phyloP scores from a whole-genome alignment of 208 protist genomes.

The Tritrichomonas musculus region DNA sequence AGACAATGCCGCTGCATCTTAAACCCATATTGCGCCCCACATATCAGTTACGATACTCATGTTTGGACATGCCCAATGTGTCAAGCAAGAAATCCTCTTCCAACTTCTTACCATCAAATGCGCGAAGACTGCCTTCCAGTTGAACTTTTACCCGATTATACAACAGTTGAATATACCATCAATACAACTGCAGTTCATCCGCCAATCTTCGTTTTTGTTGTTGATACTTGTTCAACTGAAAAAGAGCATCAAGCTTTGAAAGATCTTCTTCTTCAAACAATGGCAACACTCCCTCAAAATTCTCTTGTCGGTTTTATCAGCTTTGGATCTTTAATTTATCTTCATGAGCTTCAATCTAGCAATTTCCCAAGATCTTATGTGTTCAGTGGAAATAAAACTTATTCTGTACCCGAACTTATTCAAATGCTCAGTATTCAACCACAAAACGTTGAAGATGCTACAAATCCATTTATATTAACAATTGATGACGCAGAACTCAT shows the following conservation, averaged over 20 bases:
- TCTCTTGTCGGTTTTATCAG: constrained; percentile 82
- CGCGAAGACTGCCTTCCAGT: constrained; percentile 70
- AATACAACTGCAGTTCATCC: constrained; percentile 44
- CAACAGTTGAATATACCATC: constrained; percentile 85
- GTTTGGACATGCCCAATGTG: constrained; percentile 87
- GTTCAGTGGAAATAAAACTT: constrained; percentile 58
- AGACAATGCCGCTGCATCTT: not conserved
- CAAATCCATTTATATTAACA: not conserved
- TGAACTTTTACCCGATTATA: constrained; percentile 72
- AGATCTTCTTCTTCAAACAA: constrained; percentile 71
- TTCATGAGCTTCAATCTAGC: constrained; percentile 65
- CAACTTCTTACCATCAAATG: constrained; percentile 78
- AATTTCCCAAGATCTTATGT: constrained; percentile 63
- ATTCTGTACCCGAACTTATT: constrained; percentile 39
- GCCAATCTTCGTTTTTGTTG: constrained; percentile 78
- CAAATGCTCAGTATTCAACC: not conserved
- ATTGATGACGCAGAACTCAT: not conserved
- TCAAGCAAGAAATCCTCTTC: constrained; percentile 75
- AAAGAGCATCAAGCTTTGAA: constrained; percentile 59
- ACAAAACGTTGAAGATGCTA: not conserved
- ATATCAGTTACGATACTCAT: constrained; percentile 59
- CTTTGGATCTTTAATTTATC: constrained; percentile 79
- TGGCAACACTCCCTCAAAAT: constrained; percentile 78
- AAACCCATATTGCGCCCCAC: constrained; percentile 3
- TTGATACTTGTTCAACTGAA: constrained; percentile 84